Conservation (phyloP, 164 flowering plant species). For the Akebia trifoliata region DNA sequence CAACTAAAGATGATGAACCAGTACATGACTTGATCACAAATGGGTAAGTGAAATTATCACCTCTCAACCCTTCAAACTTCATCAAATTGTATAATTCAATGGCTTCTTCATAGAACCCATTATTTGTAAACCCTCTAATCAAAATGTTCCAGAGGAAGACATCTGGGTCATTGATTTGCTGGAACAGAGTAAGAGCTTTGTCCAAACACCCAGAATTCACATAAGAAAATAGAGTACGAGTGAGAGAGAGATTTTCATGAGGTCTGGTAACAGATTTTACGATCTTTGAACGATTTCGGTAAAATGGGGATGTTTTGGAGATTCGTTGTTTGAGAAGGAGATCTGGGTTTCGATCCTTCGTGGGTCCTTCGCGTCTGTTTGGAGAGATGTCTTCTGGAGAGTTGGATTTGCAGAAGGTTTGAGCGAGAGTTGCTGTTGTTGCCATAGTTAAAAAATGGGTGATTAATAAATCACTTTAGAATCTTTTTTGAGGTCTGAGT, state of each 20-base stretch:
- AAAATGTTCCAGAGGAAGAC: slow-evolving; percentile 50
- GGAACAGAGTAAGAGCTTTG: slow-evolving; percentile 49
- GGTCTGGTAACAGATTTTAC: neutral
- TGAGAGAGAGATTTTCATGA: slow-evolving; percentile 9
- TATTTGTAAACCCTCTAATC: slow-evolving; percentile 36
- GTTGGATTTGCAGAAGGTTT: slow-evolving; percentile 13
- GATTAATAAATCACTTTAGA: too few relatives aligned
- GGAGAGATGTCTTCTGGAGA: slow-evolving; percentile 3
- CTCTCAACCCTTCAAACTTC: slow-evolving; percentile 25
- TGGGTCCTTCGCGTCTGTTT: neutral
- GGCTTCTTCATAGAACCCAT: slow-evolving; percentile 34
- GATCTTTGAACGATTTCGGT: slow-evolving; percentile 1
- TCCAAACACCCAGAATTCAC: slow-evolving; percentile 37
- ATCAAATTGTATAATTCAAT: slow-evolving; percentile 29
- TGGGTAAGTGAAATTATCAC: slow-evolving; percentile 52
- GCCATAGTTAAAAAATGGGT: slow-evolving; percentile 11
- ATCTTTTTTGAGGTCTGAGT: too few relatives aligned
- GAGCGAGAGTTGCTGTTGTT: slow-evolving; percentile 6
- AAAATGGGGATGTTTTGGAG: slow-evolving; percentile 2
- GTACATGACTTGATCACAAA: slow-evolving; percentile 58
- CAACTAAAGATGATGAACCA: slow-evolving; percentile 21
- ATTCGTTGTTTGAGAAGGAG: neutral
- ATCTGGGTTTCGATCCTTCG: neutral
- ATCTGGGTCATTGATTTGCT: slow-evolving; percentile 27
- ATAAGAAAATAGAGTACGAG: slow-evolving; percentile 18